These are phyloP conservation scores for Leccinum rimulosum DNA, from an alignment of 768 basidiomycete genomes.

Conservation along the genomic window DNA sequence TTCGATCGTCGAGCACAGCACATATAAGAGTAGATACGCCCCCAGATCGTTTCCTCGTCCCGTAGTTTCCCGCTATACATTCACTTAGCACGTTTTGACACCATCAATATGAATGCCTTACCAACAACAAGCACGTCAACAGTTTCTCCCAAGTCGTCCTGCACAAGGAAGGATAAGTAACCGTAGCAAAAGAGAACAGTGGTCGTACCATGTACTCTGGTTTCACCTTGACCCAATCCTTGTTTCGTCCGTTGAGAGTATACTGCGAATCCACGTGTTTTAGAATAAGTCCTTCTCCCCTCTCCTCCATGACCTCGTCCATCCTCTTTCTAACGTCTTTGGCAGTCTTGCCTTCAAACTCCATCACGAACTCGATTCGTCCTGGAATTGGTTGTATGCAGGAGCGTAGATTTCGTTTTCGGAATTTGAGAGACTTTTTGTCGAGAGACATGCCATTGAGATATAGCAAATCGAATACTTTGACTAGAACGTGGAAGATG, in stretches of 20 bases:
- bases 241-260: conserved; percentile 80
- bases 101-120: conserved; percentile 32
- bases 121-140: conserved; percentile 91
- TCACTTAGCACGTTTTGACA: neutral
- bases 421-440: conserved; percentile 64
- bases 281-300: conserved; percentile 92
- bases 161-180: conserved; percentile 1
- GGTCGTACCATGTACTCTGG: conserved; percentile 78
- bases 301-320: conserved; percentile 77
- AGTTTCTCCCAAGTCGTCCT: conserved; percentile 92
- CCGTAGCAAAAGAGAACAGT: neutral
- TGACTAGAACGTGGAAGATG: conserved; percentile 57
- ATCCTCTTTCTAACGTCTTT: conserved; percentile 79
- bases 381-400: conserved; percentile 71
- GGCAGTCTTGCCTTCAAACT: conserved; percentile 72
- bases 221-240: conserved; percentile 95
- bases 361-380: conserved; percentile 73
- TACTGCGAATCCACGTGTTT: conserved; percentile 85
- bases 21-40: conserved; percentile 89
- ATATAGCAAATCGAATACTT: conserved; percentile 92
- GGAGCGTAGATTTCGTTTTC: conserved; percentile 73
- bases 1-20: conserved; percentile 79
- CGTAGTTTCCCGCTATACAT: conserved; percentile 79
- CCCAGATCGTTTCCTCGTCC: conserved; percentile 80
- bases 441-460: conserved; percentile 82